A percentile compares a stretch with the other conserved stretches of the same genome.
Evolutionary conservation across 805 yeast genomes (phyloP).

Genomic region (Suhomyces sp.): DNA sequence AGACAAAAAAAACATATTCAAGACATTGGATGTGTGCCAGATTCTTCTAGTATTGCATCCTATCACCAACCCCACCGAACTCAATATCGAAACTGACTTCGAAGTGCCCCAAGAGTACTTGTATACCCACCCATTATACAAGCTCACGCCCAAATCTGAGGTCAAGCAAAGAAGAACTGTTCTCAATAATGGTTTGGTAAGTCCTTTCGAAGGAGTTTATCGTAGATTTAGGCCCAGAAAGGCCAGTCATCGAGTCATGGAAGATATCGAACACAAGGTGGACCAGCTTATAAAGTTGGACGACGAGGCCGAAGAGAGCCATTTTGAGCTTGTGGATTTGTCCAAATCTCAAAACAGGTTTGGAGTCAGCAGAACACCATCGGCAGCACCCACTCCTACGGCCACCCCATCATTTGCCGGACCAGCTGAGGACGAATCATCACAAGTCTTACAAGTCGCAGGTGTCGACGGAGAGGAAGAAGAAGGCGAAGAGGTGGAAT

Average conservation of each 20-base stretch:
- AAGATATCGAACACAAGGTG: slow-evolving; percentile 74
- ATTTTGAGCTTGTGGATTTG: slow-evolving; percentile 68
- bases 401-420: background rate
- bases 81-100: slow-evolving; percentile 47
- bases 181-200: slow-evolving; percentile 77
- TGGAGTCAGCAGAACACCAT: slow-evolving; percentile 26
- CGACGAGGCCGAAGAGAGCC: slow-evolving; percentile 77
- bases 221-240: slow-evolving; percentile 70
- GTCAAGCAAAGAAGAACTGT: slow-evolving; percentile 46
- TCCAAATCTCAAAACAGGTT: slow-evolving; percentile 36
- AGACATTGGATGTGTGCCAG: slow-evolving; percentile 82
- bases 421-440: background rate
- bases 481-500: slow-evolving; percentile 24
- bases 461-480: slow-evolving; percentile 5
- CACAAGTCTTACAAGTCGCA: slow-evolving; percentile 1
- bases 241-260: slow-evolving; percentile 66
- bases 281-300: slow-evolving; percentile 73
- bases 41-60: slow-evolving; percentile 71
- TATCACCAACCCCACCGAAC: slow-evolving; percentile 32
- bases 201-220: slow-evolving; percentile 71
- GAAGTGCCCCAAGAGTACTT: slow-evolving; percentile 36
- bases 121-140: slow-evolving; percentile 40
- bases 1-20: slow-evolving; percentile 84
- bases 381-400: slow-evolving; percentile 20
- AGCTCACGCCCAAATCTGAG: slow-evolving; percentile 31